Conservation (phyloP, 345 rosid species). For the Erucastrum elatum region DNA sequence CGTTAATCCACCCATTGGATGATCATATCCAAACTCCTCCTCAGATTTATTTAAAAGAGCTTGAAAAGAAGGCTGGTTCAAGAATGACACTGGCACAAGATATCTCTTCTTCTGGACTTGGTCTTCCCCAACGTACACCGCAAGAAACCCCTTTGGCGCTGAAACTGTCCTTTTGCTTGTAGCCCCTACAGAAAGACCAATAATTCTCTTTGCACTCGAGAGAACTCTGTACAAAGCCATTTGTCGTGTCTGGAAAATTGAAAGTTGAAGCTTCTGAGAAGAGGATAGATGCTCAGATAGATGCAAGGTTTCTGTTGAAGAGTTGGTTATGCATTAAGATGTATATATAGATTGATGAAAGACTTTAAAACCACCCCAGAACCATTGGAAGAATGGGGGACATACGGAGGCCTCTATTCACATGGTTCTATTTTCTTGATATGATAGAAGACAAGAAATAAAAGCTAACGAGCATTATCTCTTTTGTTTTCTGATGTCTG, state of each 20-base stretch:
- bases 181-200: slow-evolving; percentile 28
- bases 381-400: neutral
- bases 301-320: neutral
- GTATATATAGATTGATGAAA: slow-evolving; percentile 9
- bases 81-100: slow-evolving; percentile 45
- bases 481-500: neutral
- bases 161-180: slow-evolving; percentile 18
- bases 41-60: slow-evolving; percentile 45
- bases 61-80: slow-evolving; percentile 39
- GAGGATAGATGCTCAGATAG: neutral
- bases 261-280: neutral
- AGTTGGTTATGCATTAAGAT: neutral
- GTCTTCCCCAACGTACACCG: slow-evolving; percentile 34
- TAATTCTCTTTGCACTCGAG: slow-evolving; percentile 9
- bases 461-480: neutral
- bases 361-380: neutral
- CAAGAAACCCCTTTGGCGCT: slow-evolving; percentile 46
- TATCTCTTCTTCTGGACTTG: slow-evolving; percentile 42
- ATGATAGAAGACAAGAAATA: neutral
- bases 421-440: slow-evolving; percentile 26
- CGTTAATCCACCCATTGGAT: slow-evolving; percentile 56
- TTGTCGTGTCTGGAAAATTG: neutral
- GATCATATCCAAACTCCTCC: slow-evolving; percentile 52
- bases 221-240: slow-evolving; percentile 26
- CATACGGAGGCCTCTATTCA: neutral